These are phyloP conservation scores for Metarhizium robertsii DNA, from an alignment of 2,329 filamentous ascomycete species.

Conservation along the genomic window DNA sequence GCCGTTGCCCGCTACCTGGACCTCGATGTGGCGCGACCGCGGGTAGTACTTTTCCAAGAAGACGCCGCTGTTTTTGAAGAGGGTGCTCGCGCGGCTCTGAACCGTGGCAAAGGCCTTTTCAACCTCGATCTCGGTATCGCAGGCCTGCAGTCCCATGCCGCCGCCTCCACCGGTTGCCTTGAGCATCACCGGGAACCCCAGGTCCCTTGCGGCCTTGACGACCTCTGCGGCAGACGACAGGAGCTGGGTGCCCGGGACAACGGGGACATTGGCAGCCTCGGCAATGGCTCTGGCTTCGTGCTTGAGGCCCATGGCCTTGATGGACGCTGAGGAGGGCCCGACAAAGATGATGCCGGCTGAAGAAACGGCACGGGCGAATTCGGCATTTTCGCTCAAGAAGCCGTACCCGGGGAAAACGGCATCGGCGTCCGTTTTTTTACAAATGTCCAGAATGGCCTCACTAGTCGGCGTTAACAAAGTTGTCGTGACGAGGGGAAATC, in stretches of 20 bases:
- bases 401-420: slow-evolving; percentile 36
- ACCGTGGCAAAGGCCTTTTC: slow-evolving; percentile 43
- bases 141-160: slow-evolving; percentile 54
- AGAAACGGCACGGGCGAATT: slow-evolving; percentile 43
- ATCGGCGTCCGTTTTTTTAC: slow-evolving; percentile 34
- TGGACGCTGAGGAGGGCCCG: slow-evolving; percentile 42
- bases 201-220: slow-evolving; percentile 28
- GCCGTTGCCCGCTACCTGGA: slow-evolving; percentile 56
- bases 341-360: slow-evolving; percentile 45
- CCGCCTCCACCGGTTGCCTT: slow-evolving; percentile 56
- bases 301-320: slow-evolving; percentile 42
- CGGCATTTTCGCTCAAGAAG: slow-evolving; percentile 18
- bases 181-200: slow-evolving; percentile 37
- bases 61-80: slow-evolving; percentile 53
- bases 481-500: not conserved
- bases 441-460: slow-evolving; percentile 16
- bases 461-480: slow-evolving; percentile 8
- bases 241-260: slow-evolving; percentile 26
- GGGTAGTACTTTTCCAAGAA: slow-evolving; percentile 57
- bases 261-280: slow-evolving; percentile 31
- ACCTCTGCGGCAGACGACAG: slow-evolving; percentile 36
- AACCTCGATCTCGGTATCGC: slow-evolving; percentile 39
- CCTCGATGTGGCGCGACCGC: slow-evolving; percentile 54
- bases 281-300: slow-evolving; percentile 45
- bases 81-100: slow-evolving; percentile 41